Evolutionary conservation across 352 stramenopile species (phyloP).

Genomic region (Phytophthora nicotianae): DNA sequence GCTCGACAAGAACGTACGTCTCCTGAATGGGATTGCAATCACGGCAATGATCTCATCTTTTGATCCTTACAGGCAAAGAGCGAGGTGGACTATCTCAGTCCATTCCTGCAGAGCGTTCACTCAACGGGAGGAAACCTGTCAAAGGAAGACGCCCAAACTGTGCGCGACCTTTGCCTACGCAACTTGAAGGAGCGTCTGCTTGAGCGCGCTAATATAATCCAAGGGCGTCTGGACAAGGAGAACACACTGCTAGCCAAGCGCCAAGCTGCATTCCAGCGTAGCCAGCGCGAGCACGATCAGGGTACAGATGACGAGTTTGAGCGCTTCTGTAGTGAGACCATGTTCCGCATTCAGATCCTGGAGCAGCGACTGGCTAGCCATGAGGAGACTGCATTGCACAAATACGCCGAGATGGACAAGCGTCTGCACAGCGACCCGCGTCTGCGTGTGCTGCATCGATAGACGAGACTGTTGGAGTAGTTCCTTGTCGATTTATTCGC

Average conservation of each 20-base stretch:
- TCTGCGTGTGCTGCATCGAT: conserved; percentile 75
- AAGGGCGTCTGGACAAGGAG: conserved; percentile 92
- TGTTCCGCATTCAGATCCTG: conserved; percentile 96
- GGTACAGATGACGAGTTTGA: conserved; percentile 94
- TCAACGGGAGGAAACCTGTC: conserved; percentile 51
- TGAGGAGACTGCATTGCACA: conserved; percentile 93
- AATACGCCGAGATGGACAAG: conserved; percentile 94
- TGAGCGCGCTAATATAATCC: conserved; percentile 95
- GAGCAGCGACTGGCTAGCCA: conserved; percentile 92
- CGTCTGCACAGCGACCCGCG: conserved; percentile 89
- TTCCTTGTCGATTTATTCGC: conserved; percentile 73
- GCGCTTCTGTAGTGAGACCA: conserved; percentile 93
- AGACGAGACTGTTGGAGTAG: conserved; percentile 39
- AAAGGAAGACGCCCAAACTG: conserved; percentile 86
- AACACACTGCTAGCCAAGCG: conserved; percentile 91
- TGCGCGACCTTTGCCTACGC: conserved; percentile 91
- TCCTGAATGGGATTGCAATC: not conserved
- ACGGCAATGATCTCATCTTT: not conserved
- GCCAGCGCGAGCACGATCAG: conserved; percentile 91
- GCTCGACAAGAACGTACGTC: conserved; percentile 64
- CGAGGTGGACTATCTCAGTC: conserved; percentile 93
- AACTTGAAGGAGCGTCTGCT: conserved; percentile 93
- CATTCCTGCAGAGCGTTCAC: conserved; percentile 90
- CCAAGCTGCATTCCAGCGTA: conserved; percentile 93
- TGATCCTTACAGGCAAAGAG: conserved; percentile 53